Percentiles rank a stretch among this genome's conserved stretches.
phyloP scores from a whole-genome alignment of 2,329 filamentous ascomycete species.

The Colletotrichum acutatum region DNA sequence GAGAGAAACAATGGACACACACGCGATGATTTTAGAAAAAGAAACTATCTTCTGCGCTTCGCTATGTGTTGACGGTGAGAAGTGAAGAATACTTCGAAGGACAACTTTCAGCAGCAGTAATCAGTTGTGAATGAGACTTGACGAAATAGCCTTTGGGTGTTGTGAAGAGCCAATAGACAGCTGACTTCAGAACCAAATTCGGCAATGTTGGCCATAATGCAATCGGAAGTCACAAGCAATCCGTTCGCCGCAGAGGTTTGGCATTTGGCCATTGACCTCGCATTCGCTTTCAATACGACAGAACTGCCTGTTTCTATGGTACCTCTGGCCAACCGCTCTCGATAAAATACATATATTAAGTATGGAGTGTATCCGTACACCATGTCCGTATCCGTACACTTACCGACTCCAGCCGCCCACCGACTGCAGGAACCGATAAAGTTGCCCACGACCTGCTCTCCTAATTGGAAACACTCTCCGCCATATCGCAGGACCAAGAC shows the following conservation, averaged over 20 bases:
- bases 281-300: not conserved
- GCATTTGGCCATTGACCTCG: not conserved
- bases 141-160: not conserved
- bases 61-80: too few relatives aligned
- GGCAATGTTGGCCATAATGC: not conserved
- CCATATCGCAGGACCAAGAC: conserved; percentile 6
- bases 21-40: not conserved
- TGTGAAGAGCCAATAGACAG: not conserved
- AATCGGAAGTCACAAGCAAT: not conserved
- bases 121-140: not conserved
- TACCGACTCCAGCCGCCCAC: not conserved
- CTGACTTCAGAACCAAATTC: not conserved
- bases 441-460: not conserved
- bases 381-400: not conserved
- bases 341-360: not conserved
- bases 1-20: not conserved
- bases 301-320: not conserved
- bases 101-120: not conserved
- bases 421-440: not conserved
- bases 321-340: not conserved
- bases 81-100: not conserved
- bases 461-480: not conserved
- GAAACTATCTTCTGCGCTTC: too few relatives aligned
- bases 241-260: not conserved
- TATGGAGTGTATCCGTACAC: not conserved